Conservation (phyloP, 805 yeast species). For the Lipomyces lipofer region DNA sequence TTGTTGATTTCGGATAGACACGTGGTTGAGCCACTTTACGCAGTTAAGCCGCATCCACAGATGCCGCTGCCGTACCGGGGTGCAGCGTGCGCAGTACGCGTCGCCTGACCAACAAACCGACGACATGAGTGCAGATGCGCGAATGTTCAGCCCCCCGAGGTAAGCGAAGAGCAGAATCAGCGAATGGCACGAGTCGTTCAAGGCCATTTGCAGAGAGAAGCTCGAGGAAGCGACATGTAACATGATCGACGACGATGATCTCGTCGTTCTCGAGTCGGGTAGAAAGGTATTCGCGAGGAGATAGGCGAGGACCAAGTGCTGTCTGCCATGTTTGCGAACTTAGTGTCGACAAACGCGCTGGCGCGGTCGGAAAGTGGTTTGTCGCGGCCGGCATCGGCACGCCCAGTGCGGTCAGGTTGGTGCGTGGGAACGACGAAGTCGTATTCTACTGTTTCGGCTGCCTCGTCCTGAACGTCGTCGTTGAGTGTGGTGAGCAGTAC, state of each 20-base stretch:
- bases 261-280: conserved; percentile 1
- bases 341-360: neutral
- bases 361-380: neutral
- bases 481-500: conserved; percentile 5
- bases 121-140: neutral
- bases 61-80: neutral
- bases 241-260: conserved; percentile 1
- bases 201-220: neutral
- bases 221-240: neutral
- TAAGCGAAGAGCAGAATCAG: neutral
- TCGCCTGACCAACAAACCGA: neutral
- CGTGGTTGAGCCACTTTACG: neutral
- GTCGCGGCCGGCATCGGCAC: neutral
- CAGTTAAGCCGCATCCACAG: neutral
- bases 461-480: neutral
- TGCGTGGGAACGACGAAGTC: neutral
- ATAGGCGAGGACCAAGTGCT: conserved; percentile 2
- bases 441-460: conserved; percentile 1
- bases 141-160: neutral
- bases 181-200: neutral
- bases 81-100: neutral
- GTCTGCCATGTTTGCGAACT: conserved; percentile 1
- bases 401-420: conserved; percentile 1
- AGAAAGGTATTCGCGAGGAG: neutral
- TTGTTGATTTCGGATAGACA: neutral